Percentiles rank a stretch among this genome's conserved stretches.
These are phyloP conservation scores for Fusarium verrucosum DNA, from an alignment of 2,329 filamentous ascomycete genomes.

Conservation along the genomic window DNA sequence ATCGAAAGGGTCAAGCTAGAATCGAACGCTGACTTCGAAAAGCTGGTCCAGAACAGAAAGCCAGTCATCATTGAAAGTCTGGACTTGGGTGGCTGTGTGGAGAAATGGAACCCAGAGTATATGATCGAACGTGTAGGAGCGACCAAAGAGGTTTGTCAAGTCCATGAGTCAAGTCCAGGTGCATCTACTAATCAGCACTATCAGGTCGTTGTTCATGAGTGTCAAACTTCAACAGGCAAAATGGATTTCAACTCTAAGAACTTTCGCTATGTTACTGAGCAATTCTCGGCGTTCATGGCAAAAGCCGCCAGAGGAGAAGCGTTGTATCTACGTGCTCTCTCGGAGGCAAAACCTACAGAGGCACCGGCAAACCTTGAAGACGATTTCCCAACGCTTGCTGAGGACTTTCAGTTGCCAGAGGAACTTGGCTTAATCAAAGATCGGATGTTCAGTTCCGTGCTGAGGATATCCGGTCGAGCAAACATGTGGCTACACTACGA, in stretches of 20 bases:
- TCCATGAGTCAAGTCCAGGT: background rate
- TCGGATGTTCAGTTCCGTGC: constrained; percentile 79
- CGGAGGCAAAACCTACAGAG: constrained; percentile 72
- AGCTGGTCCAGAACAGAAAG: constrained; percentile 64
- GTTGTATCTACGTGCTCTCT: constrained; percentile 83
- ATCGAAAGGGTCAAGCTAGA: constrained; percentile 64
- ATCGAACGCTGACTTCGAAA: constrained; percentile 65
- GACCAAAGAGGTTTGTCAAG: constrained; percentile 64
- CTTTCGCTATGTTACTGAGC: constrained; percentile 76
- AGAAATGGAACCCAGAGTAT: constrained; percentile 74
- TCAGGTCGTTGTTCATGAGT: constrained; percentile 78
- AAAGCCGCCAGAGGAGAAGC: constrained; percentile 66
- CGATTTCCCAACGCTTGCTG: constrained; percentile 76
- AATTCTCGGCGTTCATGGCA: constrained; percentile 73
- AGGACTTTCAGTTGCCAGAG: constrained; percentile 75
- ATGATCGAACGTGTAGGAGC: constrained; percentile 69
- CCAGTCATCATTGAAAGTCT: constrained; percentile 70
- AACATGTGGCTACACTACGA: constrained; percentile 94
- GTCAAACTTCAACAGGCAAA: constrained; percentile 59
- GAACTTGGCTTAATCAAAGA: constrained; percentile 66
- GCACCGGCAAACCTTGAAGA: constrained; percentile 72
- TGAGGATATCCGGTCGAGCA: constrained; percentile 81
- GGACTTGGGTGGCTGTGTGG: constrained; percentile 72
- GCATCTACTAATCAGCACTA: constrained; percentile 6
- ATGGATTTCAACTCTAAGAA: constrained; percentile 89